Conservation (phyloP, 73 alveolate genomes). For the Uronychia binucleata region DNA sequence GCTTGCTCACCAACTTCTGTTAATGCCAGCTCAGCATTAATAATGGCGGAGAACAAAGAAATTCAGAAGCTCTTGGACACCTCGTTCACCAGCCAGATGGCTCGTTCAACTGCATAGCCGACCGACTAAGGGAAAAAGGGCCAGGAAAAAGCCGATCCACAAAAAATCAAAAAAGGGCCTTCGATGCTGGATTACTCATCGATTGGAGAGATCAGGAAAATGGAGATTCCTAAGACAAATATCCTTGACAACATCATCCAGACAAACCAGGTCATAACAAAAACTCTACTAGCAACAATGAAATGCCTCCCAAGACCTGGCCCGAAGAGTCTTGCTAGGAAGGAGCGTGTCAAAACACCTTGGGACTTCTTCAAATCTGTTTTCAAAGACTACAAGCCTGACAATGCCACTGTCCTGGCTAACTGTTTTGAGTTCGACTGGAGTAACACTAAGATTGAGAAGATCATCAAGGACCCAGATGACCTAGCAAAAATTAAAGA, state of each 20-base stretch:
- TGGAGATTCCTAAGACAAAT: conserved; percentile 42
- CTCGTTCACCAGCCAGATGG: neutral
- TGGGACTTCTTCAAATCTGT: conserved; percentile 70
- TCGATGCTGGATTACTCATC: neutral
- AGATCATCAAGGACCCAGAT: conserved; percentile 31
- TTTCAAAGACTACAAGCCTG: conserved; percentile 74
- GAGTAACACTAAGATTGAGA: conserved; percentile 51
- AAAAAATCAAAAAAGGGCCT: conserved; percentile 1
- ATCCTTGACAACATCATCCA: conserved; percentile 37
- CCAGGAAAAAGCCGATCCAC: neutral
- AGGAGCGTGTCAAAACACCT: conserved; percentile 51
- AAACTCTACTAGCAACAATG: conserved; percentile 35
- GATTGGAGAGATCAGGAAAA: conserved; percentile 8
- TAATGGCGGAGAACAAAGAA: neutral
- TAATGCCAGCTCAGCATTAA: neutral
- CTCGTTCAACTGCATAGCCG: neutral
- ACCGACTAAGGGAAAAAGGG: neutral
- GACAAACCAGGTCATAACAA: conserved; percentile 24
- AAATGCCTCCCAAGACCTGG: conserved; percentile 48
- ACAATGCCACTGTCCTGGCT: conserved; percentile 58
- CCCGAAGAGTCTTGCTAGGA: conserved; percentile 15
- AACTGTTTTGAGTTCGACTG: conserved; percentile 84
- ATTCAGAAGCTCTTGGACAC: neutral
- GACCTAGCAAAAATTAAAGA: conserved; percentile 17
- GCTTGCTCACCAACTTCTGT: neutral